Conservation (phyloP, 108 stramenopile species). For the Epithemia pelagica region DNA sequence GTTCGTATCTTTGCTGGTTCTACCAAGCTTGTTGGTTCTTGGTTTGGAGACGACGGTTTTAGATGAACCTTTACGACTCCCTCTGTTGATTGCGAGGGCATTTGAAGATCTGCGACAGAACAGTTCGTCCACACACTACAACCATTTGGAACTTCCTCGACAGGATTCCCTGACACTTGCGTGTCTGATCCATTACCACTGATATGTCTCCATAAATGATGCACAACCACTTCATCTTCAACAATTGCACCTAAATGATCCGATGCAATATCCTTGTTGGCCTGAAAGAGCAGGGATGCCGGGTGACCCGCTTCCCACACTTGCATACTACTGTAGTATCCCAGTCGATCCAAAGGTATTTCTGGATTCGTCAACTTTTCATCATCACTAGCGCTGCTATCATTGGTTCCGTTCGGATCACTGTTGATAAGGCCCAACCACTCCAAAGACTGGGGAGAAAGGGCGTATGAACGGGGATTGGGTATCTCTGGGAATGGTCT, state of each 20-base stretch:
- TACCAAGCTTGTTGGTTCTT: background rate
- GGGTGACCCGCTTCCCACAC: conserved; percentile 82
- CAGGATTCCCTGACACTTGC: background rate
- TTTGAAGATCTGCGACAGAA: background rate
- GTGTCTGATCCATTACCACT: background rate
- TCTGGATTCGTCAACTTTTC: conserved; percentile 1
- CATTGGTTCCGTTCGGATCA: conserved; percentile 18
- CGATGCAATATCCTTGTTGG: conserved; percentile 2
- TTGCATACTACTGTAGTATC: conserved; percentile 76
- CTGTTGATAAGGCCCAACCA: conserved; percentile 33
- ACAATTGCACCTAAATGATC: conserved; percentile 62
- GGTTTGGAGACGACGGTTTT: background rate
- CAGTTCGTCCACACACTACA: conserved; percentile 1
- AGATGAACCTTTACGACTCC: conserved; percentile 5
- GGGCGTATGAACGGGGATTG: conserved; percentile 76
- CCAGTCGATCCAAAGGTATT: conserved; percentile 9
- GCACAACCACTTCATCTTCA: conserved; percentile 59
- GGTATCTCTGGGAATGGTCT: conserved; percentile 38
- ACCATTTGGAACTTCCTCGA: too few species aligned
- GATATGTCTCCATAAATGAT: conserved; percentile 49
- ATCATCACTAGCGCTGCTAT: conserved; percentile 7
- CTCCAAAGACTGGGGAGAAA: conserved; percentile 62
- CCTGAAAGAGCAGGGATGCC: conserved; percentile 50
- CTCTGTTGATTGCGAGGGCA: background rate
- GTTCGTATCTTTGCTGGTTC: conserved; percentile 12